Conservation (phyloP, 495 filamentous ascomycete genomes). For the Letharia lupina region DNA sequence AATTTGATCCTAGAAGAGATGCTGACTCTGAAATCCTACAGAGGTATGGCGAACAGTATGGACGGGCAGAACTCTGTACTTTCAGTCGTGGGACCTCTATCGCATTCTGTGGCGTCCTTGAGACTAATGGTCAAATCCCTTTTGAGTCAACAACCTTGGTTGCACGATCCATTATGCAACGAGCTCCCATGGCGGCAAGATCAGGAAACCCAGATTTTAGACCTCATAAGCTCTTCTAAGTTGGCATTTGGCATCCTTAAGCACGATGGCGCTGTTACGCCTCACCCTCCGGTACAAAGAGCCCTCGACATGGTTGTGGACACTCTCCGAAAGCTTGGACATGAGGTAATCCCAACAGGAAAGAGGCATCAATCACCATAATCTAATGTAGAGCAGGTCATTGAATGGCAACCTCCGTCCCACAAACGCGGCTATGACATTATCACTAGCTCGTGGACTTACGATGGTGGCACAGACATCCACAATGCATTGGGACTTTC, state of each 20-base stretch:
- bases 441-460: constrained; percentile 35
- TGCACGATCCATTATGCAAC: constrained; percentile 52
- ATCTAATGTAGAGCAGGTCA: constrained; percentile 25
- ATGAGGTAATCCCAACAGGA: constrained; percentile 24
- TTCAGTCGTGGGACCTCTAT: constrained; percentile 52
- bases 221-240: constrained; percentile 33
- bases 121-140: constrained; percentile 47
- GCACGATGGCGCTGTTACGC: constrained; percentile 40
- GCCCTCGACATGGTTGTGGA: constrained; percentile 46
- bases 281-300: constrained; percentile 47
- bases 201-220: constrained; percentile 39
- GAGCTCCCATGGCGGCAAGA: constrained; percentile 57
- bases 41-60: constrained; percentile 45
- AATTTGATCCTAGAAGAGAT: background rate
- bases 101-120: constrained; percentile 41
- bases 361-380: background rate
- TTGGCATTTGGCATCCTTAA: constrained; percentile 48
- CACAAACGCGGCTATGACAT: constrained; percentile 34
- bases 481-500: constrained; percentile 44
- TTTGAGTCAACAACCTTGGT: constrained; percentile 51
- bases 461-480: constrained; percentile 41
- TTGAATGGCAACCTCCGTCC: constrained; percentile 51
- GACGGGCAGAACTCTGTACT: constrained; percentile 51
- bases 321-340: constrained; percentile 44
- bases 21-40: background rate